Evolutionary conservation across 192 early-diverging fungal species (phyloP), one percentile per base, ranked within the genome.

Genomic region (Backusella sp.): DNA sequence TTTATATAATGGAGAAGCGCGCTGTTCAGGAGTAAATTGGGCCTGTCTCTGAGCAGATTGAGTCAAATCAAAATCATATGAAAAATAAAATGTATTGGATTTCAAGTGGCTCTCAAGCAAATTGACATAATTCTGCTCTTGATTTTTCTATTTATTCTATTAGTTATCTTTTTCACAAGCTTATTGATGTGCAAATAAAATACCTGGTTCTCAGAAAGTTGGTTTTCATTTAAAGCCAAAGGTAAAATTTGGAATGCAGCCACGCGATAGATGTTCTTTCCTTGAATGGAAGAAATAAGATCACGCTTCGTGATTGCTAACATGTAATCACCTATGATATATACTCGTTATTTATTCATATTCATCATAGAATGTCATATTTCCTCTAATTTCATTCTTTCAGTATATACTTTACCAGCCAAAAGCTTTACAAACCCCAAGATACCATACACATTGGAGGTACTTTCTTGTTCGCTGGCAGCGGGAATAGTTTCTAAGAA

Each of bases 61-160:
- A 6, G 98, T 98, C 52, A 99, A 70, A 73, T 99, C 95, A 77
- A 88, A 92, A 28, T 88, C 87, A 75, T 94, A 94, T 62, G 97
- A 98, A 80, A 95, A 97, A 75, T 94, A 96, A 68, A 86, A 84
- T 26, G 73, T 65, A 69, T 77, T 83, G 44, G 80, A 80, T 73
- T 82, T 83, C 11, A 90, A 82, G 52, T 86, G 87, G 19, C 68
- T 69, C 37, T 87, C 84, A 6, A 89, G 62, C n/a, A 90, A 70
- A 7, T 84, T 75, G 7, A 89, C 69, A 79, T 85, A 89, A 19
- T 44, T 70, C 14, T 83, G 67, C 73, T 90, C 89, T 53, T 89
- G 86, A 3, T 75, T 65, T 28, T 69, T 73, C 88, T 90, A 80
- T 65, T 12, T 26, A 41, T 77, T 32, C 6, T 0, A 19, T 44